Evolutionary conservation across 371 early-diverging fungal genomes (phyloP), one percentile per base, ranked within the genome.

Genomic region (Rhizomucor pusillus): DNA sequence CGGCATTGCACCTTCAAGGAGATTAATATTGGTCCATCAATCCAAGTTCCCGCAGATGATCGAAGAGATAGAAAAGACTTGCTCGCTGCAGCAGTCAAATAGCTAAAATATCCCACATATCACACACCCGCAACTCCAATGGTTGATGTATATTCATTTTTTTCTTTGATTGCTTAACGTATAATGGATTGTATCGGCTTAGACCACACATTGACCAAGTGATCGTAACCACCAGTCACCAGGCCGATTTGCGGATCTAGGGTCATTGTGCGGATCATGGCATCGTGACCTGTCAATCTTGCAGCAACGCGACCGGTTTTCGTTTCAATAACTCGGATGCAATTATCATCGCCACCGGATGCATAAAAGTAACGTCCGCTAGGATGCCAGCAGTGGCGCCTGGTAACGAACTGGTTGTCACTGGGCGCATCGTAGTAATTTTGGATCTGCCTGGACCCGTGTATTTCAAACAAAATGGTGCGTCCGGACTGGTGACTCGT

Each of bases 1-100:
- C 60, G 95, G 95, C 4, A 85, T 95, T 50, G 84, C 85, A 11
- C 91, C 93, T 1, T 77, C 83, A 4, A 75, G 93, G 20, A 77
- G 88, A 43, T 75, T 93, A 33, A 73, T 93, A 60, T 57, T 93
- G 41, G 78, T 95, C 11, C 85, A 82, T 49, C 67, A 73, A 37
- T 61, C 75, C 51, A 86, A 89, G 52, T 73, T 90, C 57, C 64
- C 71, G 5, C 71, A 71, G 4, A 60, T 91, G 6, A 65, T 88
- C 22, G 63, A 74, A 16, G 76, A 75, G 23, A 72, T 75, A 16
- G 64, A 67, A 59, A 63, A 60, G 23, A 69, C 69, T 22, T 75
- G 76, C 47, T 57, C 70, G 19, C 24, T 16, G 29, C 46, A 29
- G 29, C 46, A 29, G 29, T 29, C 29, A 29, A 29, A 7, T 29